Conservation (phyloP, 2,329 filamentous ascomycete species). For the Xylariaceae sp. region DNA sequence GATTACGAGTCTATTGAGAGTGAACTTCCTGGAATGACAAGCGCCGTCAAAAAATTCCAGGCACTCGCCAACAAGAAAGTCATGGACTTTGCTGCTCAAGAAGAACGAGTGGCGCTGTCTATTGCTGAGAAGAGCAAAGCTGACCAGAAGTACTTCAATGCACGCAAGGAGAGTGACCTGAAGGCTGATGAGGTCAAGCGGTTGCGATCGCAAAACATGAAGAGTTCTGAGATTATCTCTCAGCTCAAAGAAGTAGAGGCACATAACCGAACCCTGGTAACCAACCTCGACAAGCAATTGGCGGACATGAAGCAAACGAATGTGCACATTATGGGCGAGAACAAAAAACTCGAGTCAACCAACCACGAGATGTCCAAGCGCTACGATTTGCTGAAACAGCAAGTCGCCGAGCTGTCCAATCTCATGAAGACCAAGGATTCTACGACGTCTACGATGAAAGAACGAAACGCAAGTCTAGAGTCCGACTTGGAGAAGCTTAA, state of each 20-base stretch:
- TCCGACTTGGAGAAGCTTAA: slow-evolving; percentile 76
- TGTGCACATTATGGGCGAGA: slow-evolving; percentile 62
- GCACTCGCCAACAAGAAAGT: slow-evolving; percentile 82
- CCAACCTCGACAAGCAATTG: slow-evolving; percentile 86
- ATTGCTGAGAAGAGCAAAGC: slow-evolving; percentile 90
- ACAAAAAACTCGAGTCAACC: slow-evolving; percentile 68
- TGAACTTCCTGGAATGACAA: slow-evolving; percentile 84
- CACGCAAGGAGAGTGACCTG: slow-evolving; percentile 88
- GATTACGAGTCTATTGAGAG: slow-evolving; percentile 80
- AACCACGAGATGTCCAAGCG: slow-evolving; percentile 64
- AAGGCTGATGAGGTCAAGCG: slow-evolving; percentile 74
- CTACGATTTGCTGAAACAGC: slow-evolving; percentile 66
- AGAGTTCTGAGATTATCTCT: slow-evolving; percentile 88
- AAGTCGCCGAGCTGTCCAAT: slow-evolving; percentile 70
- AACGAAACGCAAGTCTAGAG: slow-evolving; percentile 58
- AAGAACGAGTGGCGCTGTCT: slow-evolving; percentile 70
- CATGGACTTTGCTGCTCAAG: slow-evolving; percentile 65
- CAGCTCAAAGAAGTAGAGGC: slow-evolving; percentile 88
- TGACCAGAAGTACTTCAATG: slow-evolving; percentile 95
- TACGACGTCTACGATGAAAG: slow-evolving; percentile 44
- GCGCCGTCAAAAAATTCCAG: slow-evolving; percentile 85
- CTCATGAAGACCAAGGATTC: slow-evolving; percentile 72
- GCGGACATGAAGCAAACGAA: slow-evolving; percentile 77
- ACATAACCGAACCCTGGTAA: slow-evolving; percentile 66
- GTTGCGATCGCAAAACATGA: slow-evolving; percentile 75